Conservation (phyloP, 139 green algal genomes). For the Dunaliella primolecta region DNA sequence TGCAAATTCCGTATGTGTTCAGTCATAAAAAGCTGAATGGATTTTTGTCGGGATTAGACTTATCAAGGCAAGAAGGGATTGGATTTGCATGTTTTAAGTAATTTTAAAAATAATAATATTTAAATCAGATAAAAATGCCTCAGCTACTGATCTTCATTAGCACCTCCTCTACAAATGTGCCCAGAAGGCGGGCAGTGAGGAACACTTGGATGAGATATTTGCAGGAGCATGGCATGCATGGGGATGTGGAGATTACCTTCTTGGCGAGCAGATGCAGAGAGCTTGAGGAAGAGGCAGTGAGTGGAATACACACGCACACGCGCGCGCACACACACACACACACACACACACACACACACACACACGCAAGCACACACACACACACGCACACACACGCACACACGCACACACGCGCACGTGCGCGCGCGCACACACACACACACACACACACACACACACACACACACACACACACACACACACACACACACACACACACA, state of each 20-base stretch:
- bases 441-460: neutral
- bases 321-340: no score
- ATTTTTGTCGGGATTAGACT: no score
- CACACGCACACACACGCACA: neutral
- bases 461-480: neutral
- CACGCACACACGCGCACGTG: no score
- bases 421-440: neutral
- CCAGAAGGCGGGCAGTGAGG: neutral
- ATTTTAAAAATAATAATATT: neutral
- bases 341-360: no score
- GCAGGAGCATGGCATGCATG: neutral
- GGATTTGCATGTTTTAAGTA: no score
- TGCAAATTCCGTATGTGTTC: no score
- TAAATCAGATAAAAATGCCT: neutral
- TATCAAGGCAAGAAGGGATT: no score
- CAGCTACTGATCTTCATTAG: conserved; percentile 20
- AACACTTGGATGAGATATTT: neutral
- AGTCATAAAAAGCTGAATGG: no score
- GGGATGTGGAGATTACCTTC: neutral
- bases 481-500: neutral
- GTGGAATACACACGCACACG: neutral
- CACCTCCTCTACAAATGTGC: neutral
- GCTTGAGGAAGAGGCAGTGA: neutral
- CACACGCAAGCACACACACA: neutral
- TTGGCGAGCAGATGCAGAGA: neutral